Percentiles rank a stretch among this genome's conserved stretches.
Conservation (phyloP, 2,329 filamentous ascomycete species). For the Hymenoscyphus albidus region DNA sequence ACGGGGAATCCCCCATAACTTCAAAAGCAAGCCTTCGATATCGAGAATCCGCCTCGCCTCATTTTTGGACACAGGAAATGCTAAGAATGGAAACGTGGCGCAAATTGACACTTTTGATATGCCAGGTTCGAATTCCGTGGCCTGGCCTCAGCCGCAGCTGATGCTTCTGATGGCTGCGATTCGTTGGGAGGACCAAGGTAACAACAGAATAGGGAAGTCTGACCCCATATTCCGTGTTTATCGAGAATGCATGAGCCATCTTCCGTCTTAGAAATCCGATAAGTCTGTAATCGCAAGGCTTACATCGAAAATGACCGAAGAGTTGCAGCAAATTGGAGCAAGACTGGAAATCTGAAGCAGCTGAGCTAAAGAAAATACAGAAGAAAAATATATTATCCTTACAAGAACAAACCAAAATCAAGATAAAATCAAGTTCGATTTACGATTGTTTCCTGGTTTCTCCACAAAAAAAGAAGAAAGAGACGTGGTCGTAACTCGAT, state of each 20-base stretch:
- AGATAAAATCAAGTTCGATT: too few species aligned
- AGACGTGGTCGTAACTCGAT: too few species aligned
- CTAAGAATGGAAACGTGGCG: slow-evolving; percentile 7
- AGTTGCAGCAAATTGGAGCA: background rate
- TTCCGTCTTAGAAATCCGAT: background rate
- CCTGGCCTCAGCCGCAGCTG: slow-evolving; percentile 12
- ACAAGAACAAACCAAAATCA: too few species aligned
- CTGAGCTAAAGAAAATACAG: background rate
- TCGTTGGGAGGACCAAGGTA: background rate
- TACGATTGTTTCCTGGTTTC: too few species aligned
- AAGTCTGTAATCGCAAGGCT: slow-evolving; percentile 1
- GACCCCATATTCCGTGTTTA: background rate
- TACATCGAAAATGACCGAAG: background rate
- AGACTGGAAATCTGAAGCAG: background rate
- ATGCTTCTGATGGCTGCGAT: background rate
- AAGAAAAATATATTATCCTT: background rate
- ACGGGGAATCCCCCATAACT: background rate
- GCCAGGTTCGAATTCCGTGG: background rate
- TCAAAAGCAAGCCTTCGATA: slow-evolving; percentile 3
- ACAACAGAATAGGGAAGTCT: background rate
- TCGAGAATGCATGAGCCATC: background rate
- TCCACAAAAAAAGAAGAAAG: too few species aligned
- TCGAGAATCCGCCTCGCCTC: background rate
- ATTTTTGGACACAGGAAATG: background rate
- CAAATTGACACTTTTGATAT: background rate